Evolutionary conservation across 2,329 filamentous ascomycete species (phyloP).

Genomic region (Claviceps digitariae): DNA sequence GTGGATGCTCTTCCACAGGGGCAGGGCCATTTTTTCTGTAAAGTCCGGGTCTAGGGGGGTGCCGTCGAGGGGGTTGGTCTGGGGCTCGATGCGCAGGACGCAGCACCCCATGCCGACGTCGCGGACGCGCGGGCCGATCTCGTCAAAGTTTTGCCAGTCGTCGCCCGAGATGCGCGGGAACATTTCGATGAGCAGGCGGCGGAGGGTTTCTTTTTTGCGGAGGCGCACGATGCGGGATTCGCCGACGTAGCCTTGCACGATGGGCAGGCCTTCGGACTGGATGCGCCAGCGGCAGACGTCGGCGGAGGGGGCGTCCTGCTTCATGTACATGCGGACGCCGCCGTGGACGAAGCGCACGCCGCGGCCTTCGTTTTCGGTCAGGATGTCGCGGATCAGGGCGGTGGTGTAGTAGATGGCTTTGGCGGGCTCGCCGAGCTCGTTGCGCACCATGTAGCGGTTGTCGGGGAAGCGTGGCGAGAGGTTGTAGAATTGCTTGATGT

Average conservation of each 20-base stretch:
- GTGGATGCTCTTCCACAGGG: slow-evolving; percentile 85
- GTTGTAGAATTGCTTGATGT: slow-evolving; percentile 74
- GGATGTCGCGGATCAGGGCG: slow-evolving; percentile 68
- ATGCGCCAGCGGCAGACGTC: slow-evolving; percentile 90
- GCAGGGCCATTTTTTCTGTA: slow-evolving; percentile 71
- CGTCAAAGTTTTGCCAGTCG: slow-evolving; percentile 62
- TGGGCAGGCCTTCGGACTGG: slow-evolving; percentile 83
- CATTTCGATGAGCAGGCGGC: slow-evolving; percentile 82
- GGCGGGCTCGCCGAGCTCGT: slow-evolving; percentile 71
- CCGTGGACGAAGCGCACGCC: slow-evolving; percentile 94
- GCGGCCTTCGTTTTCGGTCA: slow-evolving; percentile 74
- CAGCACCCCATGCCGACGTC: slow-evolving; percentile 84
- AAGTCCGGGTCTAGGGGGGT: slow-evolving; percentile 32
- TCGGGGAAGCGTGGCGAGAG: slow-evolving; percentile 73
- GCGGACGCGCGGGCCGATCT: slow-evolving; percentile 73
- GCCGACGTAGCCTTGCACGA: slow-evolving; percentile 83
- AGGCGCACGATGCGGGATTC: slow-evolving; percentile 62
- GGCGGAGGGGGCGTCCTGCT: slow-evolving; percentile 79
- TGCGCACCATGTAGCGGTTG: slow-evolving; percentile 92
- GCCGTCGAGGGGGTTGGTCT: slow-evolving; percentile 27
- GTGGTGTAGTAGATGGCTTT: slow-evolving; percentile 98
- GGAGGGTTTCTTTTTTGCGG: slow-evolving; percentile 65
- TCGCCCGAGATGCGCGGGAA: slow-evolving; percentile 76
- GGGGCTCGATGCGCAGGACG: slow-evolving; percentile 71
- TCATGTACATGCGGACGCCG: slow-evolving; percentile 98